phyloP scores from a whole-genome alignment of 139 green algal genomes.

The Micractinium sp. region DNA sequence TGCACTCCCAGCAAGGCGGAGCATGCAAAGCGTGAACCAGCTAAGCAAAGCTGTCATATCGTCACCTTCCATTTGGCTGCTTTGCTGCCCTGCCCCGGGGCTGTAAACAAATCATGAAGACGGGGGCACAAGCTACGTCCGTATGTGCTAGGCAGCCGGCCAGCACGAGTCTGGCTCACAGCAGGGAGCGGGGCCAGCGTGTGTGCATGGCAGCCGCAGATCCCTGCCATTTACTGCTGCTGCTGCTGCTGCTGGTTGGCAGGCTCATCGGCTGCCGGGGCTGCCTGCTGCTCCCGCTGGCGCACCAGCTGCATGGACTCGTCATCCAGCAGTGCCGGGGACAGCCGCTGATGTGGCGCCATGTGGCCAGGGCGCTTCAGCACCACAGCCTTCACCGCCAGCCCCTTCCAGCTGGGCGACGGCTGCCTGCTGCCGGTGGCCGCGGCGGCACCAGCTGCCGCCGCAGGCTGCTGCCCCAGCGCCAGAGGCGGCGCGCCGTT shows the following conservation, averaged over 20 bases:
- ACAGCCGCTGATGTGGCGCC: slow-evolving; percentile 12
- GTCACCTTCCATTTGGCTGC: no score
- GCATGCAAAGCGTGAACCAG: no score
- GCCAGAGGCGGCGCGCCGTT: not conserved
- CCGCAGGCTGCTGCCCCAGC: not conserved
- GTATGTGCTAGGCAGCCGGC: no score
- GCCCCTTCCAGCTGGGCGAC: slow-evolving; percentile 2
- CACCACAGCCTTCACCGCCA: not conserved
- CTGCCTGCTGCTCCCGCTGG: not conserved
- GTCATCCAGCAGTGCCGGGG: not conserved
- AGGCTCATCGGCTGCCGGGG: not conserved
- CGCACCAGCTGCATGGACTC: slow-evolving; percentile 8
- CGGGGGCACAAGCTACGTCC: no score
- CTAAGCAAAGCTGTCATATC: no score
- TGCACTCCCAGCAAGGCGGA: no score
- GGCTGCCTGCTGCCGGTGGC: not conserved
- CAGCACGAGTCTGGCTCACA: not conserved
- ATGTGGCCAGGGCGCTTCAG: slow-evolving; percentile 25
- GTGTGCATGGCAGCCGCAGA: not conserved
- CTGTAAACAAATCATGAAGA: not conserved
- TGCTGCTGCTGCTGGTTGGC: not conserved
- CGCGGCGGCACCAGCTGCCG: not conserved
- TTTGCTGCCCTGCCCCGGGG: not conserved
- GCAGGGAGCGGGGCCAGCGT: not conserved
- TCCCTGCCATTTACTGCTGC: not conserved